These are phyloP conservation scores for Morella rubra DNA, from an alignment of 306 rosid species.

Conservation along the genomic window DNA sequence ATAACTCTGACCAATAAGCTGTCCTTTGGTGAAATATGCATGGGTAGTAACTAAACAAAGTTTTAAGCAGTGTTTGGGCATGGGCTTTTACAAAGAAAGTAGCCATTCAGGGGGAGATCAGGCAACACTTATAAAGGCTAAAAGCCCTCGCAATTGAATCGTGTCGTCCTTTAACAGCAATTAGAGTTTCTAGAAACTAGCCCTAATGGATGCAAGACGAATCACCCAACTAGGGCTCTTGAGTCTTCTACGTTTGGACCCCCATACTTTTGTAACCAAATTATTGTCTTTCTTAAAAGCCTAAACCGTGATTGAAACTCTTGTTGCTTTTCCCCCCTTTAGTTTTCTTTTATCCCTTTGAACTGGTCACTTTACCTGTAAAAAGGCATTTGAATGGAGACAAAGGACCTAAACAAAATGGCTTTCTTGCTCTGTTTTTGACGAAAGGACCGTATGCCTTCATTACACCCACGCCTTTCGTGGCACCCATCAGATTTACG, in stretches of 20 bases:
- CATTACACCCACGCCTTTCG: background rate
- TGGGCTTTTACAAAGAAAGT: too few relatives aligned
- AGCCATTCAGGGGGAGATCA: too few relatives aligned
- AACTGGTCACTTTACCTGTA: constrained; percentile 42
- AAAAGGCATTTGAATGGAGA: constrained; percentile 40
- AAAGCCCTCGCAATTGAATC: too few relatives aligned
- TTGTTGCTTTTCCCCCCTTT: constrained; percentile 34
- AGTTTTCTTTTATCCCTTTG: constrained; percentile 33
- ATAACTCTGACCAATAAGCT: background rate
- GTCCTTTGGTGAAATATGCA: too few relatives aligned
- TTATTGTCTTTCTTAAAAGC: constrained; percentile 55
- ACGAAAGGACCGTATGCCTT: constrained; percentile 20
- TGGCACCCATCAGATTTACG: background rate
- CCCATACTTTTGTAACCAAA: constrained; percentile 32
- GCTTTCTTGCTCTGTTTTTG: constrained; percentile 30
- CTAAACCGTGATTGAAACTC: constrained; percentile 49
- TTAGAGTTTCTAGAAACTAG: constrained; percentile 19
- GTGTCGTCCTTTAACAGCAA: constrained; percentile 41
- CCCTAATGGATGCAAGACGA: background rate
- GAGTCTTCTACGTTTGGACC: constrained; percentile 30
- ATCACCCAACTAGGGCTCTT: background rate
- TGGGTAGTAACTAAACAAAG: too few relatives aligned
- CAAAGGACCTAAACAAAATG: constrained; percentile 18
- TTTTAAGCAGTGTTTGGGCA: too few relatives aligned
- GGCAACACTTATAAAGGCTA: too few relatives aligned